Conservation (phyloP, 768 basidiomycete species). For the Galerina sulciceps region DNA sequence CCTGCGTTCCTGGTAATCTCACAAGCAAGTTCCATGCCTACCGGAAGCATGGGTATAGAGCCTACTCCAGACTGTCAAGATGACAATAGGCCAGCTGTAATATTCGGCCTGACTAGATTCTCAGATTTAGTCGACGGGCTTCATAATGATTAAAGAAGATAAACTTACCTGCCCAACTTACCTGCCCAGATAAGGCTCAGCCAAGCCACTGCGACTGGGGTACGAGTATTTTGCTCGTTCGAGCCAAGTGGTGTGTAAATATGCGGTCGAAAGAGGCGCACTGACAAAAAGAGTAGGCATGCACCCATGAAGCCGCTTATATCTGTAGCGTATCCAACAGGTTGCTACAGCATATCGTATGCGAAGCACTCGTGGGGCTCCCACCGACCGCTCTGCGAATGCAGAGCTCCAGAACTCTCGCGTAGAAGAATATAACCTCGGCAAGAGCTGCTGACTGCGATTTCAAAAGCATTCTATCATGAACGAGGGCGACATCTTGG, state of each 20-base stretch:
- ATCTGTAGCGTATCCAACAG: slow-evolving; percentile 70
- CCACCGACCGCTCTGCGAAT: slow-evolving; percentile 77
- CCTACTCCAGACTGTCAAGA: slow-evolving; percentile 69
- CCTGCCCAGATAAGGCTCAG: slow-evolving; percentile 82
- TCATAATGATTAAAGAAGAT: not conserved
- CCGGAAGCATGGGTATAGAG: slow-evolving; percentile 73
- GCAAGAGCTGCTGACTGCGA: slow-evolving; percentile 64
- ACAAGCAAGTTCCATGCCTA: slow-evolving; percentile 76
- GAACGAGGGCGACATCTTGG: slow-evolving; percentile 67
- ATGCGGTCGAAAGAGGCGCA: slow-evolving; percentile 83
- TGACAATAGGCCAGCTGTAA: slow-evolving; percentile 60
- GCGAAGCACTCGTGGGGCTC: slow-evolving; percentile 23
- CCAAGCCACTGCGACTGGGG: slow-evolving; percentile 71
- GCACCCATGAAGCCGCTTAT: slow-evolving; percentile 74
- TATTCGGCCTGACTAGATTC: slow-evolving; percentile 63
- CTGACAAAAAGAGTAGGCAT: slow-evolving; percentile 62
- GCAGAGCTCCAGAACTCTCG: slow-evolving; percentile 75
- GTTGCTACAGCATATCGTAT: slow-evolving; percentile 47
- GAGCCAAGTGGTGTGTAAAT: slow-evolving; percentile 73
- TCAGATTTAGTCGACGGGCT: not conserved
- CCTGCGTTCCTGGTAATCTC: slow-evolving; percentile 84
- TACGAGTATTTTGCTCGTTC: slow-evolving; percentile 60
- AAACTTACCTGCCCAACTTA: no score
- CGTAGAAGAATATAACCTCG: slow-evolving; percentile 67
- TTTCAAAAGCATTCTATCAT: slow-evolving; percentile 59